phyloP scores from a whole-genome alignment of 2,329 filamentous ascomycete genomes.

The Alternaria atra region DNA sequence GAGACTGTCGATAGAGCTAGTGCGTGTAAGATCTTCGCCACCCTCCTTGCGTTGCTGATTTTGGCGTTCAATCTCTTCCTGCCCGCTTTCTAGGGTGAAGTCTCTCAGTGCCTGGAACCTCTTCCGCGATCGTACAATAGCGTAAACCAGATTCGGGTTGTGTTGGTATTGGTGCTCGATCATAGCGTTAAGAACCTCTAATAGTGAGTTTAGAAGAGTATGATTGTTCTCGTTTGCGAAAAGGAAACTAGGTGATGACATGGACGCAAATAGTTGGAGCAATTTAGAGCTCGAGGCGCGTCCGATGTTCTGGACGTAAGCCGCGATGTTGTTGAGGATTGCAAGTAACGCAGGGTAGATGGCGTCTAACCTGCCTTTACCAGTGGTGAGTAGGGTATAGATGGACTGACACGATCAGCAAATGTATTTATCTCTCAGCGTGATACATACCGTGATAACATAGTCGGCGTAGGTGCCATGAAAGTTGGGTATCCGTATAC shows the following conservation, averaged over 20 bases:
- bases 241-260: slow-evolving; percentile 92
- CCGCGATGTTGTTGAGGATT: slow-evolving; percentile 91
- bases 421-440: not conserved
- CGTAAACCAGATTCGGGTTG: slow-evolving; percentile 83
- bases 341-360: slow-evolving; percentile 92
- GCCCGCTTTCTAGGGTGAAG: slow-evolving; percentile 90
- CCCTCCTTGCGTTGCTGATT: slow-evolving; percentile 74
- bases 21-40: slow-evolving; percentile 50
- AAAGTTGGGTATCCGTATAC: slow-evolving; percentile 84
- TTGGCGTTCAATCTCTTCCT: slow-evolving; percentile 87
- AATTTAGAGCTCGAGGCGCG: slow-evolving; percentile 79
- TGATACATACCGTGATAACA: slow-evolving; percentile 76
- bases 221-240: slow-evolving; percentile 94
- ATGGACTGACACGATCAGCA: slow-evolving; percentile 71
- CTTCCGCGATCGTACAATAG: slow-evolving; percentile 80
- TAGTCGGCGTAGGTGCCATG: slow-evolving; percentile 93
- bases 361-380: slow-evolving; percentile 87
- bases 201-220: slow-evolving; percentile 76
- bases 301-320: slow-evolving; percentile 81
- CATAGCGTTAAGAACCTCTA: slow-evolving; percentile 89
- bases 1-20: slow-evolving; percentile 73
- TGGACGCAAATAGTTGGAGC: slow-evolving; percentile 86
- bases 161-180: slow-evolving; percentile 86
- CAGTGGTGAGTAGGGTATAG: slow-evolving; percentile 87
- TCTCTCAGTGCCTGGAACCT: slow-evolving; percentile 84